Percentiles rank a stretch among this genome's conserved stretches.
Conservation (phyloP, 2,329 filamentous ascomycete species). For the Nothomitra cinnamomea region DNA sequence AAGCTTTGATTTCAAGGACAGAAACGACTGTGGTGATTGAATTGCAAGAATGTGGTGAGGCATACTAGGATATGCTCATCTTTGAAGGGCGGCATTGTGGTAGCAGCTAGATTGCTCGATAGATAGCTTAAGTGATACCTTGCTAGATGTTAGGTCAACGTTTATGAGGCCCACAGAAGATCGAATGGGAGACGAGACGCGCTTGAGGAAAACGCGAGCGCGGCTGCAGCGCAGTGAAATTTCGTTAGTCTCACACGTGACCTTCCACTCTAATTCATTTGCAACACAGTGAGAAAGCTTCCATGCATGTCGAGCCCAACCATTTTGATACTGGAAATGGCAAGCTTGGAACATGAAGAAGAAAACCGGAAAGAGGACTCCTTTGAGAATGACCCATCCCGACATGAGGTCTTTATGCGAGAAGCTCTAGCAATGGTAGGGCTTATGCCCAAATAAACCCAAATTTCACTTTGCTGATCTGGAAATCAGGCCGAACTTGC, state of each 20-base stretch:
- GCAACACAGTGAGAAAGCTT: background rate
- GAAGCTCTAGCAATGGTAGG: constrained; percentile 73
- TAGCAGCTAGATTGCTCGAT: background rate
- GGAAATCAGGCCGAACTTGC: constrained; percentile 59
- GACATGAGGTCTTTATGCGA: constrained; percentile 54
- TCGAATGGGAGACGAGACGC: too few relatives aligned
- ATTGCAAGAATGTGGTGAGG: background rate
- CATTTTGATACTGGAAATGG: background rate
- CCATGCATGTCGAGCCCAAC: background rate
- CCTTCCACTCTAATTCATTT: too few relatives aligned
- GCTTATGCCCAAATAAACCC: constrained; percentile 1
- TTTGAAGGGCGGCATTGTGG: constrained; percentile 31
- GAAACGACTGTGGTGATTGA: background rate
- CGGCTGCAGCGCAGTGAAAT: too few relatives aligned
- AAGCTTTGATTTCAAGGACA: background rate
- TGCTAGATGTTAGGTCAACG: too few relatives aligned
- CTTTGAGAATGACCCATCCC: background rate
- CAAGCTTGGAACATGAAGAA: background rate
- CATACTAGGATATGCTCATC: constrained; percentile 34
- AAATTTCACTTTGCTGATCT: background rate
- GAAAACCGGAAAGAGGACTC: background rate
- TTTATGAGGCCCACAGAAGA: too few relatives aligned
- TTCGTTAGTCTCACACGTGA: too few relatives aligned
- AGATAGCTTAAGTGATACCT: background rate
- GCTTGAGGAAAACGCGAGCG: too few relatives aligned